Conservation (phyloP, 352 stramenopile species). For the Globisporangium nodosum region DNA sequence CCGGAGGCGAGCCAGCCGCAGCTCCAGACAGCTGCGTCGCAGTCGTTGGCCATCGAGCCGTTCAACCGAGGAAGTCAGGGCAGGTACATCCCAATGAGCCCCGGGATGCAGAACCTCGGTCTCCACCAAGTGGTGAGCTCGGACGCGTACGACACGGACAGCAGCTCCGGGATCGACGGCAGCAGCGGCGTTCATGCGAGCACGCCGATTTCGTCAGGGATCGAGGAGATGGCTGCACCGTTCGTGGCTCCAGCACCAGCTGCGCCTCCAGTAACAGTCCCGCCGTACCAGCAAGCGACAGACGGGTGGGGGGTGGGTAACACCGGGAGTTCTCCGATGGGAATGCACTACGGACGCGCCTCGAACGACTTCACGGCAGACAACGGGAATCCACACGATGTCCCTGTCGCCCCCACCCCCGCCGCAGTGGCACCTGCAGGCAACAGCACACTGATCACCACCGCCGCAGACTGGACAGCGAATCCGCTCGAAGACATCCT, state of each 20-base stretch:
- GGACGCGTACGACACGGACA: constrained; percentile 9
- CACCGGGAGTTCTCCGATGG: background rate
- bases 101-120: constrained; percentile 8
- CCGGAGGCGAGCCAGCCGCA: background rate
- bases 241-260: background rate
- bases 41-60: constrained; percentile 11
- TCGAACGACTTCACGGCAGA: constrained; percentile 4
- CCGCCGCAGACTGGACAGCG: constrained; percentile 20
- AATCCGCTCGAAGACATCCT: constrained; percentile 55
- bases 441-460: constrained; percentile 17
- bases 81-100: background rate
- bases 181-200: background rate
- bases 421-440: background rate
- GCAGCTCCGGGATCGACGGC: background rate
- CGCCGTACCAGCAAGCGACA: background rate
- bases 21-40: background rate
- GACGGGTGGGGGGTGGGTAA: constrained; percentile 1
- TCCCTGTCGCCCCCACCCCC: background rate
- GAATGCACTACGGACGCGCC: too few species aligned
- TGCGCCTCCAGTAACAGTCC: background rate
- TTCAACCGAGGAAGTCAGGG: constrained; percentile 1
- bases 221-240: background rate
- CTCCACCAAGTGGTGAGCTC: constrained; percentile 11
- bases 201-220: background rate
- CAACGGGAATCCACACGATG: background rate